Evolutionary conservation across 2,329 filamentous ascomycete genomes (phyloP), one percentile per base, ranked within the genome.

Genomic region (Hirsutella rhossiliensis): DNA sequence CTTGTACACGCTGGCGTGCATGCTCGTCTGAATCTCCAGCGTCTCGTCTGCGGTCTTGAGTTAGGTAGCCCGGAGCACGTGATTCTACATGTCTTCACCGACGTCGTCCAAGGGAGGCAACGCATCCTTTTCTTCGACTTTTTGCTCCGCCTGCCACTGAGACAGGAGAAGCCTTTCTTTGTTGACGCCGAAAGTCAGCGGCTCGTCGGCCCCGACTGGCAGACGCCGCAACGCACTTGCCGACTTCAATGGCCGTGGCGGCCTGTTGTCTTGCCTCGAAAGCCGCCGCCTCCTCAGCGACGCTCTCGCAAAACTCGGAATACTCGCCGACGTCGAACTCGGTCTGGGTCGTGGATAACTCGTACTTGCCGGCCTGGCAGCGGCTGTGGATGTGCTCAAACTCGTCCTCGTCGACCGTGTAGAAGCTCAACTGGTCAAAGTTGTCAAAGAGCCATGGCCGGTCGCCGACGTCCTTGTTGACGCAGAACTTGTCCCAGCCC

Each of bases 1-100:
- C 47, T 76, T 76, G 72, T 72, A 77, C 0, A 76, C 66, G 45
- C 72, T 76, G 7, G 73, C 73, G 60, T 42, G 42, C 42, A 39
- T 40, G 27, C 12, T 20, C 7, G 42, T 27, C 19, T 40, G 42
- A 11, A 32, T 39, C 38, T 66, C 61, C 23, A 72, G 58, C 2
- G 56, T 52, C 44, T 55, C 40, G 37, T 47, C 46, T 49, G 50
- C 37, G 43, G 39, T 47, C 46, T 49, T 49, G 34, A 43, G 39
- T 17, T 15, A 36, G 13, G 34, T 15, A 29, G 18, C 12, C 6
- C 17, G 11, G 8, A 6, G 28, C 30, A 23, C 30, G 42, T 34
- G 41, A 27, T 34, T 19, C 3, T 9, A 23, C 9, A 17, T 17
- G 28, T 17, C 31, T n/a, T 7, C 19, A 43, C 42, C 42, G 9